Evolutionary conservation across 2,329 filamentous ascomycete species (phyloP), one percentile per base, ranked within the genome.

Genomic region (Sclerotinia trifoliorum): DNA sequence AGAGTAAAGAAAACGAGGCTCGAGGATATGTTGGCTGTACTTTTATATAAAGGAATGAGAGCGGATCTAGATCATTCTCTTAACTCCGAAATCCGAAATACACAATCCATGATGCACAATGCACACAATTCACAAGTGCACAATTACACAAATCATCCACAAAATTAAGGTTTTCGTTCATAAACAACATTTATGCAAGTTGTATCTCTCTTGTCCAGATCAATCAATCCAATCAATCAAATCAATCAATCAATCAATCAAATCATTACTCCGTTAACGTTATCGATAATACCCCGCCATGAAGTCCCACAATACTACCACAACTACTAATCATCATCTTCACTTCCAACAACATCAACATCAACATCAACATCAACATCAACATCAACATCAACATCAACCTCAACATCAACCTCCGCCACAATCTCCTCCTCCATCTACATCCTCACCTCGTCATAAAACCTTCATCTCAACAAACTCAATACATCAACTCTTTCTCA

Each of bases 261-360:
- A 35, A 35, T 35, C 32, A n/a, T n/a, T n/a, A n/a, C n/a, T n/a
- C n/a, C 35, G 32, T 13, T 32, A 55, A 32, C 52, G 7, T 56
- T 32, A 56, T 56, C 46, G 46, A 48, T 48, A 48, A 56, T n/a
- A 48, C 58, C 58, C 58, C 46, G 46, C 58, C 57, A 68, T 63
- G 55, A 42, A 54, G 55, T 52, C 56, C 60, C 62, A 65, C 57
- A 60, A 64, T 26, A 17, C 32, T 32, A 32, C 21, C 57, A 60
- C 60, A 24, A 17, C 32, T 29, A 32, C 21, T 39, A 19, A 32
- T 57, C 21, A 32, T 21, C 35, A 39, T 11, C 29, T 39, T 39
- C 32, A 56, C 10, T 39, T 39, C 15, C 32, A 39, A 39, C 32
- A 51, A 51, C n/a, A 2, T 26, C 55, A 10, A 57, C 35, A n/a